A percentile compares a stretch with the other conserved stretches of the same genome.
phyloP scores from a whole-genome alignment of 1,284 basidiomycete genomes.

The Sparassis latifolia region DNA sequence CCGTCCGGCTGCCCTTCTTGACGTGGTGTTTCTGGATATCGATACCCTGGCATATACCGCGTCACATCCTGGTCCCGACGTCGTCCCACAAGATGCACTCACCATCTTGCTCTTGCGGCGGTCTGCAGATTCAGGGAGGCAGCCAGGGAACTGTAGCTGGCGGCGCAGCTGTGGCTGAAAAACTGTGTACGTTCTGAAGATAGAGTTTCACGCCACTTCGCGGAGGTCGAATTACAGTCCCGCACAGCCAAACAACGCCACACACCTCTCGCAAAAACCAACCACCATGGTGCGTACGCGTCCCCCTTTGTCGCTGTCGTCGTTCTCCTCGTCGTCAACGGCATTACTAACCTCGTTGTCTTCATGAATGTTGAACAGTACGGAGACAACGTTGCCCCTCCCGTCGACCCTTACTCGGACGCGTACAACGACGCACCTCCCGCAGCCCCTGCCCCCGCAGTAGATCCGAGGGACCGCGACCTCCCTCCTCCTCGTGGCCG shows the following conservation, averaged over 20 bases:
- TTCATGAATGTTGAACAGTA: constrained; percentile 35
- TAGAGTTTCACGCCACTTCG: constrained; percentile 22
- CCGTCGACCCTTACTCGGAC: constrained; percentile 77
- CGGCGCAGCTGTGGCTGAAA: constrained; percentile 29
- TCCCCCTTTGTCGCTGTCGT: constrained; percentile 7
- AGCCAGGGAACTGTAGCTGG: constrained; percentile 13
- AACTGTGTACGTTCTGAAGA: constrained; percentile 47
- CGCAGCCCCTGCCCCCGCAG: constrained; percentile 33
- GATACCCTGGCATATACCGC: constrained; percentile 71
- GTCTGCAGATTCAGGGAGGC: constrained; percentile 30
- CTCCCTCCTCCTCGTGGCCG: constrained; percentile 47
- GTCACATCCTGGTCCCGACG: not conserved
- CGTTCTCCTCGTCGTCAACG: constrained; percentile 1
- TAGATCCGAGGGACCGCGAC: constrained; percentile 37
- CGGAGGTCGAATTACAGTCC: constrained; percentile 19
- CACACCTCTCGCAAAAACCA: constrained; percentile 21
- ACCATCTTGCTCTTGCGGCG: constrained; percentile 72
- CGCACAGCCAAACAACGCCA: constrained; percentile 23
- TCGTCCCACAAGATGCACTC: constrained; percentile 35
- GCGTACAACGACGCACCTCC: constrained; percentile 65
- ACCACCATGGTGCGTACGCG: constrained; percentile 56
- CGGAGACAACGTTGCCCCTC: constrained; percentile 48
- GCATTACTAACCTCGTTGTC: constrained; percentile 1
- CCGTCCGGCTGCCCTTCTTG: constrained; percentile 94
- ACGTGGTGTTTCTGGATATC: constrained; percentile 97